A percentile compares a stretch with the other conserved stretches of the same genome.
phyloP scores from a whole-genome alignment of 2,329 filamentous ascomycete genomes.

The Trichoderma asperellum region DNA sequence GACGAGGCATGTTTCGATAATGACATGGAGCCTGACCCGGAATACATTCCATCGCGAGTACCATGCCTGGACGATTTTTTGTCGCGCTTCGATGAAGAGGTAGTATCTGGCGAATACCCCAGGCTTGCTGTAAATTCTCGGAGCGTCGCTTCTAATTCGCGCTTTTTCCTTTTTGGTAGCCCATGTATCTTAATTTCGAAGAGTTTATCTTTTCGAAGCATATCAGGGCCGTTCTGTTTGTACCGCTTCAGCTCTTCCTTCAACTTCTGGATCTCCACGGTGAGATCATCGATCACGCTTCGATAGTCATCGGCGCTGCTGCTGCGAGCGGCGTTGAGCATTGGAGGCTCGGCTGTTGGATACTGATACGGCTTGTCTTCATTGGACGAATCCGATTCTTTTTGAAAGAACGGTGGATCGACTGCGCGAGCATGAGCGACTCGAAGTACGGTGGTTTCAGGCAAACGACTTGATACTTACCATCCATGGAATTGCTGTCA shows the following conservation, averaged over 20 bases:
- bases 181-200: slow-evolving; percentile 84
- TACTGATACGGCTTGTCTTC: slow-evolving; percentile 45
- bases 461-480: slow-evolving; percentile 37
- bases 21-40: slow-evolving; percentile 48
- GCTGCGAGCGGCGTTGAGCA: slow-evolving; percentile 47
- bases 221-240: slow-evolving; percentile 67
- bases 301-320: slow-evolving; percentile 76
- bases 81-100: slow-evolving; percentile 47
- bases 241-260: slow-evolving; percentile 74
- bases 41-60: slow-evolving; percentile 46
- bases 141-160: slow-evolving; percentile 74
- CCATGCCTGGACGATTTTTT: slow-evolving; percentile 45
- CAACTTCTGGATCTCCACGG: slow-evolving; percentile 78
- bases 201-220: slow-evolving; percentile 73
- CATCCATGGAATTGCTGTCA: slow-evolving; percentile 53
- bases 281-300: slow-evolving; percentile 85
- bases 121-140: slow-evolving; percentile 71
- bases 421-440: slow-evolving; percentile 38
- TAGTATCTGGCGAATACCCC: slow-evolving; percentile 51
- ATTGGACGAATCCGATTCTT: slow-evolving; percentile 56
- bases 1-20: slow-evolving; percentile 57
- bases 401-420: slow-evolving; percentile 61
- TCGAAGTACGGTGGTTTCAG: background rate
- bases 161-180: slow-evolving; percentile 71
- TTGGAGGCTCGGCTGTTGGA: slow-evolving; percentile 36